Evolutionary conservation across 345 rosid species (phyloP).

Genomic region (Excoecaria cochinchinensis): DNA sequence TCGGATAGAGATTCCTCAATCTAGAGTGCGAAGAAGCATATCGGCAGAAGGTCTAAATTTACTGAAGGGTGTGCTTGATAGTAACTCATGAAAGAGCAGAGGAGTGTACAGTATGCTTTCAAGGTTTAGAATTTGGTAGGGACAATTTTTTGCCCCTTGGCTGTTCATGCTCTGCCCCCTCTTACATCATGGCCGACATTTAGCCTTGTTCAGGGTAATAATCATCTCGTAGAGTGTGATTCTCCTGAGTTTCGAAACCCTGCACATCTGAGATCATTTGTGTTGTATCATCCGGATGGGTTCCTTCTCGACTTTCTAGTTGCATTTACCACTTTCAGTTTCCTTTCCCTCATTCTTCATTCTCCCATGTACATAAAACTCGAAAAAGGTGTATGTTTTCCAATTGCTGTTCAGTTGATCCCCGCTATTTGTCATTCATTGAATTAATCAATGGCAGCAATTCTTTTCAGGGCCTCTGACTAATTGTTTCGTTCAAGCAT

Average conservation of each 20-base stretch:
- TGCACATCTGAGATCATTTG: constrained; percentile 31
- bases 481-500: not conserved
- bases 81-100: constrained; percentile 42
- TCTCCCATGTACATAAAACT: constrained; percentile 31
- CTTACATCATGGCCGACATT: constrained; percentile 11
- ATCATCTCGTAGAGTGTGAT: constrained; percentile 19
- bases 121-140: constrained; percentile 1
- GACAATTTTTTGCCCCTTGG: constrained; percentile 14
- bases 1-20: constrained; percentile 63
- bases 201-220: constrained; percentile 18
- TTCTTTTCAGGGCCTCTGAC: not conserved
- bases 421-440: constrained; percentile 7
- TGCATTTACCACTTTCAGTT: not conserved
- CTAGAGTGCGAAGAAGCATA: constrained; percentile 73
- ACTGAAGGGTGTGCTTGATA: constrained; percentile 78
- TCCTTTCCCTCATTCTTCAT: constrained; percentile 4
- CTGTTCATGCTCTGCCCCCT: constrained; percentile 6
- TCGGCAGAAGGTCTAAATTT: constrained; percentile 85
- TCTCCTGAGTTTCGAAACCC: constrained; percentile 27
- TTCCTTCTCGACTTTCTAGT: constrained; percentile 19
- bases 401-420: constrained; percentile 8
- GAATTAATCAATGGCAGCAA: constrained; percentile 7
- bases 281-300: constrained; percentile 31
- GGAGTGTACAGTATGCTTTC: constrained; percentile 11
- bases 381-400: constrained; percentile 1